phyloP scores from a whole-genome alignment of 768 basidiomycete genomes.

The Amanita rubescens region DNA sequence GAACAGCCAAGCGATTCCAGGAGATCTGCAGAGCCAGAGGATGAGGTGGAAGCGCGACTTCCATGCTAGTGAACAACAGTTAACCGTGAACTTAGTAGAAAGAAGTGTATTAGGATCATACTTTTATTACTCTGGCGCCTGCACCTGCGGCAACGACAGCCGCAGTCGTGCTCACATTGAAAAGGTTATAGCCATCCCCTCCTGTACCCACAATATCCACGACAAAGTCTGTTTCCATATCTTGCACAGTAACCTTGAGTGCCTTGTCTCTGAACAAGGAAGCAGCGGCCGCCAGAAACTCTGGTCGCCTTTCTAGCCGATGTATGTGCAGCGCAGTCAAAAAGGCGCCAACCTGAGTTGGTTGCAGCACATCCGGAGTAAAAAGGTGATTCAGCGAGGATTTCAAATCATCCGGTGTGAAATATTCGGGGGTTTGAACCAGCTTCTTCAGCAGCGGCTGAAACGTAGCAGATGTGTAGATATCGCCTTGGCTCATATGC shows the following conservation, averaged over 20 bases:
- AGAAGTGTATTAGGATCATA: slow-evolving; percentile 23
- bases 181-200: slow-evolving; percentile 92
- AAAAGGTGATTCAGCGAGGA: slow-evolving; percentile 69
- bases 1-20: slow-evolving; percentile 76
- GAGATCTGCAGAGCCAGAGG: slow-evolving; percentile 91
- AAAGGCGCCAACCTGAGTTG: slow-evolving; percentile 84
- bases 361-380: slow-evolving; percentile 52
- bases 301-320: slow-evolving; percentile 67
- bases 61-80: slow-evolving; percentile 61
- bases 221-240: slow-evolving; percentile 60
- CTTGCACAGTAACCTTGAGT: slow-evolving; percentile 52
- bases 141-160: slow-evolving; percentile 92
- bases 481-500: background rate
- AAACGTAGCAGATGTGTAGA: slow-evolving; percentile 46
- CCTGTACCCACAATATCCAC: slow-evolving; percentile 80
- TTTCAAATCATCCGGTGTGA: slow-evolving; percentile 69
- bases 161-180: slow-evolving; percentile 95
- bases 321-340: slow-evolving; percentile 79
- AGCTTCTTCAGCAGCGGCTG: slow-evolving; percentile 72
- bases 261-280: slow-evolving; percentile 64
- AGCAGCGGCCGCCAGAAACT: slow-evolving; percentile 75
- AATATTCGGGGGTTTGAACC: slow-evolving; percentile 73
- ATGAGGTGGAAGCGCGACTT: slow-evolving; percentile 83
- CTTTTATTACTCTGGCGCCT: slow-evolving; percentile 90
- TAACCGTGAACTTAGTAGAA: background rate